phyloP scores from a whole-genome alignment of 2,329 filamentous ascomycete species.

The Clonostachys solani region DNA sequence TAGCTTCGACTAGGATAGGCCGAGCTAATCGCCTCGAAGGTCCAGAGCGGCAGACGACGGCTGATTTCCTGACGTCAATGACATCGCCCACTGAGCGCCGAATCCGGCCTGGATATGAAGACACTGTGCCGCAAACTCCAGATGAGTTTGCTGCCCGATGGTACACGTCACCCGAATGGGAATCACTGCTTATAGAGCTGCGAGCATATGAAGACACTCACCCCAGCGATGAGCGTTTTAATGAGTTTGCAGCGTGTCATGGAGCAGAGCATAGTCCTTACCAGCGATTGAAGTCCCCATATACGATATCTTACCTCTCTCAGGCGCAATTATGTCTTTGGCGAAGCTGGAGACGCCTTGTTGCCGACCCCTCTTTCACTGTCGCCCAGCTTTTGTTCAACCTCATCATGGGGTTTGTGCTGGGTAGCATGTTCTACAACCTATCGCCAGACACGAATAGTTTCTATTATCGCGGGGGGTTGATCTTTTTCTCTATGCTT shows the following conservation, averaged over 20 bases:
- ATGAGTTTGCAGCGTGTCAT: constrained; percentile 8
- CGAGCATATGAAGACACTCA: constrained; percentile 17
- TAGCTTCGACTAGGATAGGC: no score
- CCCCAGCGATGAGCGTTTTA: constrained; percentile 42
- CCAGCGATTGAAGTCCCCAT: constrained; percentile 36
- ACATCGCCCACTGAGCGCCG: constrained; percentile 54
- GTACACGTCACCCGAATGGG: constrained; percentile 11
- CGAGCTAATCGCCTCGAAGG: no score
- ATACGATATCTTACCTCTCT: constrained; percentile 37
- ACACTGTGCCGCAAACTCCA: constrained; percentile 41
- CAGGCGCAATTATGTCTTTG: constrained; percentile 33
- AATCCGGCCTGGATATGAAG: constrained; percentile 49
- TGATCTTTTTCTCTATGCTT: constrained; percentile 41
- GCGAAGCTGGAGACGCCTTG: constrained; percentile 10
- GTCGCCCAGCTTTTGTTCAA: constrained; percentile 33
- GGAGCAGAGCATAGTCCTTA: constrained; percentile 12
- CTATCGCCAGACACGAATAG: constrained; percentile 43
- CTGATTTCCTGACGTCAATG: constrained; percentile 72
- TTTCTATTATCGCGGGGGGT: constrained; percentile 40
- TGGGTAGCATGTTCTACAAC: constrained; percentile 65
- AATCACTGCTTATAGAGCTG: constrained; percentile 17
- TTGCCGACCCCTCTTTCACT: constrained; percentile 13
- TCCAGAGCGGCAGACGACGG: constrained; percentile 61
- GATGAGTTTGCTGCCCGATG: constrained; percentile 20
- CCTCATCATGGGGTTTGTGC: constrained; percentile 40